Evolutionary conservation across 2,329 filamentous ascomycete genomes (phyloP), one percentile per base, ranked within the genome.

Genomic region (Helicocarpus griseus): DNA sequence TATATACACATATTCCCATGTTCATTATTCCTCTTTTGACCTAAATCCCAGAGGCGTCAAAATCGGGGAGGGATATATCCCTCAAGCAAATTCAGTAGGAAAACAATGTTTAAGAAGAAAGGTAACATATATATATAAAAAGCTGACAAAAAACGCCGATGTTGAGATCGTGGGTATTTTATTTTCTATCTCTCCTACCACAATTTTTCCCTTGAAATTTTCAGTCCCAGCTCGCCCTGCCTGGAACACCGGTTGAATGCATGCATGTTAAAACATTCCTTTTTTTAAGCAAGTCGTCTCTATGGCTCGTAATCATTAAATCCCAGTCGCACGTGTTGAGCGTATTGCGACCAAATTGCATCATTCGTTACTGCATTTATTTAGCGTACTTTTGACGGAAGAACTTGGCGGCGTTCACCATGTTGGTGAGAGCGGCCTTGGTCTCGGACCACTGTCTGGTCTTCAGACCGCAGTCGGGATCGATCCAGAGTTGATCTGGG

Each of bases 391-490:
- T 89, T 74, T 85, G 74, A 71, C 93, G 91, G 89, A 83, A 97
- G 80, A 77, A 85, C 83, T 96, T 96, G 79, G 93, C 91, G 53
- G 93, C 93, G 72, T 91, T 90, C 75, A 98, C 91, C 89, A 98
- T 86, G 85, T 96, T 95, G 77, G 77, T 77, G 69, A 98, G 78
- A 54, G 91, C 88, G 69, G 89, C 89, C 86, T 96, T 97, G 74
- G 90, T 95, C 84, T 98, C 91, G 74, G 86, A 83, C 91, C 93
- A 97, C 79, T 95, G 87, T 65, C 93, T 87, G 63, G 93, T 98
- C 89, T 98, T 98, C 55, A 98, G 84, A 79, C 93, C 93, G 70
- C 93, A 98, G 79, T 98, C 93, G 62, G 93, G 93, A 81, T 98
- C 91, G 77, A 97, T 88, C 93, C 93, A 98, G 71, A 98, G 88